These are phyloP conservation scores for Pichia nanzhaoensis DNA, from an alignment of 805 yeast species.

Conservation along the genomic window DNA sequence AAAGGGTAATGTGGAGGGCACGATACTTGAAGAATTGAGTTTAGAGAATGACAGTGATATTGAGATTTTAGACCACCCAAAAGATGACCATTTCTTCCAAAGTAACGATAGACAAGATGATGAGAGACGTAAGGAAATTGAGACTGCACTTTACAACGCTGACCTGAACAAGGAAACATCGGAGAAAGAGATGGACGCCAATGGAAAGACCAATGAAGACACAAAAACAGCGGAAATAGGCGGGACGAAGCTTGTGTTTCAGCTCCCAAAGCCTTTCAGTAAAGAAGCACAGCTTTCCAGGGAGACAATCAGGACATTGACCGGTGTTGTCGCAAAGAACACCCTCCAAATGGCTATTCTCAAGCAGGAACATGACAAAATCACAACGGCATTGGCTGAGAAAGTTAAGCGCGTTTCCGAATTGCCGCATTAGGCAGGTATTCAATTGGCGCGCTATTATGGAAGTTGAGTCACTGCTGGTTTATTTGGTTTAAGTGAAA, in stretches of 20 bases:
- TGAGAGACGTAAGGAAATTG: slow-evolving; percentile 4
- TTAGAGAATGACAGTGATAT: slow-evolving; percentile 6
- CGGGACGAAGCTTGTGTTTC: neutral
- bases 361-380: neutral
- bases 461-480: neutral
- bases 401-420: slow-evolving; percentile 12
- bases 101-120: slow-evolving; percentile 2
- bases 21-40: slow-evolving; percentile 20
- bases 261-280: neutral
- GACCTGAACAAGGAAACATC: neutral
- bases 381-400: neutral
- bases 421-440: slow-evolving; percentile 17
- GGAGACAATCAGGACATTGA: neutral
- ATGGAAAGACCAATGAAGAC: neutral
- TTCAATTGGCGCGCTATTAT: slow-evolving; percentile 13
- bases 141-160: slow-evolving; percentile 2
- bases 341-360: neutral
- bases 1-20: slow-evolving; percentile 14
- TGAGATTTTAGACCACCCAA: neutral
- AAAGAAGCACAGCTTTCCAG: neutral
- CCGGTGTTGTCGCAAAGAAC: neutral
- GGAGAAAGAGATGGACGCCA: neutral
- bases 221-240: neutral
- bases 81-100: neutral
- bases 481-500: slow-evolving; percentile 4